These are phyloP conservation scores for Leucocoprinus sp. DNA, from an alignment of 768 basidiomycete species.

Conservation along the genomic window DNA sequence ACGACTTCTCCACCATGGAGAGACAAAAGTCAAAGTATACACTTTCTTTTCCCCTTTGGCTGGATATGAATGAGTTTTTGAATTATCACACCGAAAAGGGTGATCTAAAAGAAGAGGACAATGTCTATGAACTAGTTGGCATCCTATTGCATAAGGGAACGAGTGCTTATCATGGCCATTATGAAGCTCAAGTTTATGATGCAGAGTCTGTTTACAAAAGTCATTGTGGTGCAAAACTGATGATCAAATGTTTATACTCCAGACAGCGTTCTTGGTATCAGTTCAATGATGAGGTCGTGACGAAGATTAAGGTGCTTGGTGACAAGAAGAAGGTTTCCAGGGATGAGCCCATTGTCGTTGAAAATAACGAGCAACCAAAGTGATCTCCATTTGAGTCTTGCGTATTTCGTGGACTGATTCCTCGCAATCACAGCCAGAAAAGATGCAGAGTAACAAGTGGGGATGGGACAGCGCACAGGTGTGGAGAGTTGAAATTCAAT, in stretches of 20 bases:
- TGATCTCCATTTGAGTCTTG: neutral
- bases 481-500: too few species aligned
- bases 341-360: conserved; percentile 12
- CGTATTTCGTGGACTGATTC: neutral
- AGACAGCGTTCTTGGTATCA: conserved; percentile 73
- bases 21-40: conserved; percentile 82
- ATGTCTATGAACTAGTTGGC: conserved; percentile 76
- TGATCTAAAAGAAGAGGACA: conserved; percentile 14
- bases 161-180: conserved; percentile 91
- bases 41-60: conserved; percentile 64
- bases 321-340: conserved; percentile 28
- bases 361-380: conserved; percentile 21
- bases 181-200: conserved; percentile 81
- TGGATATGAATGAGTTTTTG: conserved; percentile 70
- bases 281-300: conserved; percentile 87
- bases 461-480: conserved; percentile 28
- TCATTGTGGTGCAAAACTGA: neutral
- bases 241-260: conserved; percentile 20
- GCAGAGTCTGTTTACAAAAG: conserved; percentile 38
- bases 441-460: conserved; percentile 50
- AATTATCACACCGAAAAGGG: conserved; percentile 15
- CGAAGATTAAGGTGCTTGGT: conserved; percentile 47
- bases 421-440: conserved; percentile 27
- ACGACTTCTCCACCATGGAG: conserved; percentile 67
- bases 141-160: conserved; percentile 83